Percentiles rank a stretch among this genome's conserved stretches.
phyloP scores from a whole-genome alignment of 192 early-diverging fungal species.

The Backusella australiensis region DNA sequence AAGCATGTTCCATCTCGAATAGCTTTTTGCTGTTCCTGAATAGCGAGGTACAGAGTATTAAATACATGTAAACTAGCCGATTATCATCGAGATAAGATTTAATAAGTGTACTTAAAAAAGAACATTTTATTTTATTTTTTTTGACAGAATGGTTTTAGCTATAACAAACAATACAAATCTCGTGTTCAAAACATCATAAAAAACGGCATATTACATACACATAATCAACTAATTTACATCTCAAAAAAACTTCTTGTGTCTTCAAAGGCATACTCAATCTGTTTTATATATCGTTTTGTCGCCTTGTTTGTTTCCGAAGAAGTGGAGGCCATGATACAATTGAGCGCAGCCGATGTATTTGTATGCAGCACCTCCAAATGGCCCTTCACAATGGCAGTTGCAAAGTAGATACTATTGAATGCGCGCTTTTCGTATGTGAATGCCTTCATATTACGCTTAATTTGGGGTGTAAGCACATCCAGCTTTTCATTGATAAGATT shows the following conservation, averaged over 20 bases:
- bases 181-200: neutral
- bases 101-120: neutral
- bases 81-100: neutral
- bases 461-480: neutral
- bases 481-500: neutral
- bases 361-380: neutral
- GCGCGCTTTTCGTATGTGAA: neutral
- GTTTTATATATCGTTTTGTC: neutral
- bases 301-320: neutral
- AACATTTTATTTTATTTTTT: neutral
- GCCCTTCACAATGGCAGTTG: neutral
- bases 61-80: neutral
- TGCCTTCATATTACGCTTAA: neutral
- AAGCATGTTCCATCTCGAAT: neutral
- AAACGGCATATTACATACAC: too few relatives aligned
- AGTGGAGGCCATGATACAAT: neutral
- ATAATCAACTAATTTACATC: neutral
- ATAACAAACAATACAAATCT: neutral
- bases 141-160: neutral
- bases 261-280: neutral
- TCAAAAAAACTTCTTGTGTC: neutral
- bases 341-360: neutral
- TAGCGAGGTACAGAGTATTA: neutral
- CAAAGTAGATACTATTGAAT: neutral
- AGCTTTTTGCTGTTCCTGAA: too few relatives aligned